phyloP scores from a whole-genome alignment of 345 rosid species.

The Psidium guajava region DNA sequence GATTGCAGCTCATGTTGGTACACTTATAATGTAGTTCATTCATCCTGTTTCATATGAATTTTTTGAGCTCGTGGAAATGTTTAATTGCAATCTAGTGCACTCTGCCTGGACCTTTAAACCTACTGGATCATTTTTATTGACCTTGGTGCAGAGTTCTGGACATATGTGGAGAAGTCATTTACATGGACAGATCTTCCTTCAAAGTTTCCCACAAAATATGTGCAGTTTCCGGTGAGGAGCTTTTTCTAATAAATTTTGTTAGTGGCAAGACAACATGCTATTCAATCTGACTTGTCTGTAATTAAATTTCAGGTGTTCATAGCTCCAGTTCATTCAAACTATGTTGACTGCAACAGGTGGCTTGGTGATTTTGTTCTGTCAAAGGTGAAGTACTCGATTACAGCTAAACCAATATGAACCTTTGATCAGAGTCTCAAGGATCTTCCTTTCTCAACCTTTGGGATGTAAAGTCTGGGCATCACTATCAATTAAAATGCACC shows the following conservation, averaged over 20 bases:
- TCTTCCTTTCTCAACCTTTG: neutral
- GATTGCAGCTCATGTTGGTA: neutral
- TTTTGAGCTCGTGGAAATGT: neutral
- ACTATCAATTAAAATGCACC: neutral
- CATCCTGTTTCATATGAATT: neutral
- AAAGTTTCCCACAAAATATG: constrained; percentile 88
- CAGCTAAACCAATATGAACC: neutral
- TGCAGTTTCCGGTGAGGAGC: constrained; percentile 85
- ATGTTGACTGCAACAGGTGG: constrained; percentile 94
- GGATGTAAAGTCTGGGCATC: neutral
- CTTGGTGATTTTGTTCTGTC: constrained; percentile 89
- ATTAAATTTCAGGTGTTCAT: constrained; percentile 58
- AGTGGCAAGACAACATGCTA: neutral
- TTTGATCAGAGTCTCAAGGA: neutral
- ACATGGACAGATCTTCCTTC: constrained; percentile 91
- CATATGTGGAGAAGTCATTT: constrained; percentile 92
- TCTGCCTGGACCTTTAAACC: neutral
- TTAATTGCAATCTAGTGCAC: neutral
- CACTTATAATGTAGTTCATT: neutral
- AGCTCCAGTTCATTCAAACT: constrained; percentile 90
- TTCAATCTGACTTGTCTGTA: neutral
- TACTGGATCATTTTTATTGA: neutral
- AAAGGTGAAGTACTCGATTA: constrained; percentile 37
- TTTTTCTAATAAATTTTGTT: neutral
- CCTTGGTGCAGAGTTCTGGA: constrained; percentile 70